phyloP scores from a whole-genome alignment of 2,329 filamentous ascomycete genomes.

The Arthrobotrys iridis region DNA sequence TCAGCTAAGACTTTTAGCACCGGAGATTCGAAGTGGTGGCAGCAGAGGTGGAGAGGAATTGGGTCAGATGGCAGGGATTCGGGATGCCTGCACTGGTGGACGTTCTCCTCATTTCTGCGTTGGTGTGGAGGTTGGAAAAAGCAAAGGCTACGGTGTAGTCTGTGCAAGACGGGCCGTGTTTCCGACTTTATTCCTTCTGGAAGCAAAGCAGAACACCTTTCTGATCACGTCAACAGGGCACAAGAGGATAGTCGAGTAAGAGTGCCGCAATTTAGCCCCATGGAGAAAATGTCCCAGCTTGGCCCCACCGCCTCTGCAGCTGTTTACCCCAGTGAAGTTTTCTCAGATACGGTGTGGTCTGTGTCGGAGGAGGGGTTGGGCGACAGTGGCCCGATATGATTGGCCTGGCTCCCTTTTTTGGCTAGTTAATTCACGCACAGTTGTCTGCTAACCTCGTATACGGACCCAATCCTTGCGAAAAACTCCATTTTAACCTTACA shows the following conservation, averaged over 20 bases:
- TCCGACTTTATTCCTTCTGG: slow-evolving; percentile 42
- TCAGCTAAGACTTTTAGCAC: slow-evolving; percentile 45
- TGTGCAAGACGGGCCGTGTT: slow-evolving; percentile 48
- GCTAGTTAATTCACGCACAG: slow-evolving; percentile 35
- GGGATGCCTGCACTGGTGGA: background rate
- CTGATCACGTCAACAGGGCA: slow-evolving; percentile 44
- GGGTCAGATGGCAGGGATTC: slow-evolving; percentile 36
- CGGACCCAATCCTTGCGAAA: slow-evolving; percentile 51
- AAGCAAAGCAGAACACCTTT: slow-evolving; percentile 36
- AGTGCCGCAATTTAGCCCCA: slow-evolving; percentile 50
- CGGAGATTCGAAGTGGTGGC: slow-evolving; percentile 47
- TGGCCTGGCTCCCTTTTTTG: slow-evolving; percentile 17
- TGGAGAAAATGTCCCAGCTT: slow-evolving; percentile 36
- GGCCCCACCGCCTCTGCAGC: slow-evolving; percentile 16
- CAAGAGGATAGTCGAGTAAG: slow-evolving; percentile 1
- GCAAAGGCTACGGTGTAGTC: slow-evolving; percentile 16
- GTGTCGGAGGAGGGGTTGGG: slow-evolving; percentile 29
- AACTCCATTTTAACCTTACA: slow-evolving; percentile 38
- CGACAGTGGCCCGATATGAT: slow-evolving; percentile 20
- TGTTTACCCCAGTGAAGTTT: slow-evolving; percentile 20
- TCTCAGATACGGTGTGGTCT: slow-evolving; percentile 21
- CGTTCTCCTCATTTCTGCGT: slow-evolving; percentile 19
- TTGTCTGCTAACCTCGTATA: slow-evolving; percentile 36
- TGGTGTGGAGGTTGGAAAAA: slow-evolving; percentile 23
- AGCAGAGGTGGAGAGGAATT: slow-evolving; percentile 17